These are phyloP conservation scores for Alternaria sp. DNA, from an alignment of 2,329 filamentous ascomycete species.

Conservation along the genomic window DNA sequence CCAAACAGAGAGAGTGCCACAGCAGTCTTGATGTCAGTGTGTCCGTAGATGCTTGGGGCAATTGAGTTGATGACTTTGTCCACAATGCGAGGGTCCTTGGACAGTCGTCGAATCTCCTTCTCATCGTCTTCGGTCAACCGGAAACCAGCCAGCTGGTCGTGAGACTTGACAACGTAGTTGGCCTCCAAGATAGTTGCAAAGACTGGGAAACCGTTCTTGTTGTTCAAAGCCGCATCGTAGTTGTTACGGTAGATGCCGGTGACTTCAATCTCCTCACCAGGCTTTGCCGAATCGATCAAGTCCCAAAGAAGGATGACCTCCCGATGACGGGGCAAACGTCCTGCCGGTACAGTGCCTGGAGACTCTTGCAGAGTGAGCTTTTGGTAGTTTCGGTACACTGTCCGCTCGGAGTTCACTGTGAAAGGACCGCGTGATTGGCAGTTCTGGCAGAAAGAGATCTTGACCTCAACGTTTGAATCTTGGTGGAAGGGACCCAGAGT, in stretches of 20 bases:
- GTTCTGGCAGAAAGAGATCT: conserved; percentile 93
- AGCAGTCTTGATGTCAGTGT: conserved; percentile 96
- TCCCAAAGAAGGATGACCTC: conserved; percentile 97
- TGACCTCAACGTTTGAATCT: conserved; percentile 94
- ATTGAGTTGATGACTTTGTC: conserved; percentile 94
- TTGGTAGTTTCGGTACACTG: conserved; percentile 97
- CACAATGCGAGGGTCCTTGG: conserved; percentile 86
- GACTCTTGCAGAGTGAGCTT: conserved; percentile 97
- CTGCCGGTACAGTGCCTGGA: conserved; percentile 93
- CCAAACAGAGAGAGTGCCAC: conserved; percentile 93
- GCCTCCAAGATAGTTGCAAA: conserved; percentile 98
- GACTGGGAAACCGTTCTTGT: conserved; percentile 97
- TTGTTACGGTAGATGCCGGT: conserved; percentile 98
- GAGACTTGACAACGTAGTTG: conserved; percentile 95
- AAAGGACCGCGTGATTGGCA: conserved; percentile 96
- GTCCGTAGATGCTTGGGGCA: conserved; percentile 96
- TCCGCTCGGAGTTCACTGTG: conserved; percentile 95
- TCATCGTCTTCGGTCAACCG: conserved; percentile 94
- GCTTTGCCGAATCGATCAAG: conserved; percentile 94
- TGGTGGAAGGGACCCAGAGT: conserved; percentile 97
- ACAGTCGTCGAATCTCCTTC: conserved; percentile 84
- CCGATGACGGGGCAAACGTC: conserved; percentile 87
- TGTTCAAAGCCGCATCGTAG: conserved; percentile 96
- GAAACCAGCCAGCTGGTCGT: conserved; percentile 97
- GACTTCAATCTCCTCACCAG: conserved; percentile 95